Base-by-base conservation (phyloP, 2,329 filamentous ascomycete genomes). In the Fusarium pseudoanthophilum region DNA sequence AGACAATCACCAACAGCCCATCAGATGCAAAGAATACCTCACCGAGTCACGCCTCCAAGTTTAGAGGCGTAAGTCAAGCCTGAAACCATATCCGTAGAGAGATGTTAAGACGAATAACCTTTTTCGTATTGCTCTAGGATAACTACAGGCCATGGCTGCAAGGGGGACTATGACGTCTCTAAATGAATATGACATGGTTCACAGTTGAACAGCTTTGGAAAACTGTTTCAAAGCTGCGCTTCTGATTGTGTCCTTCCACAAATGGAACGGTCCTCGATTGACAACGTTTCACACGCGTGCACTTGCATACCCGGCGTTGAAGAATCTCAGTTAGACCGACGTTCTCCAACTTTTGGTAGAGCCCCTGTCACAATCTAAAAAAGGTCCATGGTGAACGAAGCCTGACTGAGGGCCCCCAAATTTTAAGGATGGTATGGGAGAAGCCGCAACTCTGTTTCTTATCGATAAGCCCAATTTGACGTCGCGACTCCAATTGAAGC, bases 391-490 rank as follows among this genome's bases (percentile, higher is more conserved):
- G 34, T 34, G 48, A 55, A 52, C 14, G 52, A 49, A 56, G 16
- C 37, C 40, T 55, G 24, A 40, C 52, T 51, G 21, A 68, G 55
- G 51, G 18, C n/a, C 53, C 43, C 52, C 36, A 28, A 63, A 62
- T 39, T 62, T 40, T 67, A 46, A 43, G 36, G 34, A 40, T 36
- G 60, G 18, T 24, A 21, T 34, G 53, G 39, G 49, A 49, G 45
- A 52, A 58, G 57, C 39, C 56, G 51, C 51, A 74, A 62, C 59
- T 74, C 59, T 64, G 48, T 46, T 61, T 37, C 71, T 73, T 73
- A 73, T 73, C 71, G 71, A 73, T 73, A 73, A 73, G 71, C 15
- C 34, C 49, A 53, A 57, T 52, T 69, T 68, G 67, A 73, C 63
- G 63, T 73, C 68, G 71, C 59, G 60, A 56, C 71, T 68, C 36